phyloP scores from a whole-genome alignment of 192 early-diverging fungal genomes.

The Cetraspora pellucida region DNA sequence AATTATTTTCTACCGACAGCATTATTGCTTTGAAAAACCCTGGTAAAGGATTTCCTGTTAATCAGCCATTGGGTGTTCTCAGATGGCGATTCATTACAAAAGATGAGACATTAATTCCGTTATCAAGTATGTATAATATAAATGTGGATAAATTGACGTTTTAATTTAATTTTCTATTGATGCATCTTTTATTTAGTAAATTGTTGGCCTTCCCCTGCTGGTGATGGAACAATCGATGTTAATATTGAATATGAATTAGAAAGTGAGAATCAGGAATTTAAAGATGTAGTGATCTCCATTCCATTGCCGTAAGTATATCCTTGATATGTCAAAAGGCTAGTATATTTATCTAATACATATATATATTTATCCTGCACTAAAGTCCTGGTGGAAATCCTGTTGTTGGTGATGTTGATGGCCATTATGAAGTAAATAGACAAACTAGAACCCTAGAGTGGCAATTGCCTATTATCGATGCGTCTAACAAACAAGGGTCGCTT shows the following conservation, averaged over 20 bases:
- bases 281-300: conserved; percentile 86
- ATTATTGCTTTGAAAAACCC: conserved; percentile 83
- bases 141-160: no score
- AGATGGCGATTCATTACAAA: conserved; percentile 86
- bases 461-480: conserved; percentile 74
- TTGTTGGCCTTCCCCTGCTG: conserved; percentile 96
- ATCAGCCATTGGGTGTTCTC: conserved; percentile 82
- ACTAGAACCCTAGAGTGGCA: conserved; percentile 83
- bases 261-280: conserved; percentile 73
- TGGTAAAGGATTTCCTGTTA: conserved; percentile 80
- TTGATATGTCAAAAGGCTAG: background rate
- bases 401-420: conserved; percentile 81
- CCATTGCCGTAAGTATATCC: conserved; percentile 75
- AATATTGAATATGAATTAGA: conserved; percentile 97
- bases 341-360: background rate
- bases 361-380: background rate
- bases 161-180: background rate
- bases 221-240: conserved; percentile 86
- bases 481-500: conserved; percentile 76
- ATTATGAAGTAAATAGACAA: conserved; percentile 75
- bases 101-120: conserved; percentile 83
- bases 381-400: conserved; percentile 70
- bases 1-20: conserved; percentile 69
- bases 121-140: conserved; percentile 63
- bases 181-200: conserved; percentile 66